phyloP scores from a whole-genome alignment of 108 stramenopile genomes.

The Nitzschia inconspicua region DNA sequence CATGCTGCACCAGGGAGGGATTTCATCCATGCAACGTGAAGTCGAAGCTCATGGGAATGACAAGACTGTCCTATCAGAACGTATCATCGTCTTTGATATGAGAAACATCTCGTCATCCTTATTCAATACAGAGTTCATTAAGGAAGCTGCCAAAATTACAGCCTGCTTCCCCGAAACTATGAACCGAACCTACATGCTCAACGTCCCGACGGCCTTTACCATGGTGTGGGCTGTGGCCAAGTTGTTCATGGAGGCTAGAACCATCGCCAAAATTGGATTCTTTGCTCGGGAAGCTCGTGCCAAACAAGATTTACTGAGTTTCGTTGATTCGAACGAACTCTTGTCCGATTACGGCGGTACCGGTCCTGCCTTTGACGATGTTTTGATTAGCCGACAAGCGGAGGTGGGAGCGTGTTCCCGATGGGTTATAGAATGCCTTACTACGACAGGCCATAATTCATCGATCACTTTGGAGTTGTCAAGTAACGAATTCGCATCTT shows the following conservation, averaged over 20 bases:
- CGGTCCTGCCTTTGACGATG: conserved; percentile 4
- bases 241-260: not conserved
- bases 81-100: conserved; percentile 13
- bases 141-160: not conserved
- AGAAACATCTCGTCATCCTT: not conserved
- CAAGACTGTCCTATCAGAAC: conserved; percentile 4
- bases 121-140: conserved; percentile 8
- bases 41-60: not conserved
- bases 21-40: conserved; percentile 9
- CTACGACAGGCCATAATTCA: too few species aligned
- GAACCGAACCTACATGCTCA: conserved; percentile 10
- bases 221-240: not conserved
- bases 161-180: conserved; percentile 20
- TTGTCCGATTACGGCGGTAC: conserved; percentile 18
- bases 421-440: too few species aligned
- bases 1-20: not conserved
- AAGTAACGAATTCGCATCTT: too few species aligned
- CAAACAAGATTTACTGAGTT: not conserved
- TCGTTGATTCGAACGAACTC: conserved; percentile 5
- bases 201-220: conserved; percentile 15
- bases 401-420: too few species aligned
- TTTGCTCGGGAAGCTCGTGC: conserved; percentile 8
- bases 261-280: conserved; percentile 11
- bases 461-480: too few species aligned
- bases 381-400: not conserved